Conservation (phyloP, 1,284 basidiomycete genomes). For the Naganishia sp. region DNA sequence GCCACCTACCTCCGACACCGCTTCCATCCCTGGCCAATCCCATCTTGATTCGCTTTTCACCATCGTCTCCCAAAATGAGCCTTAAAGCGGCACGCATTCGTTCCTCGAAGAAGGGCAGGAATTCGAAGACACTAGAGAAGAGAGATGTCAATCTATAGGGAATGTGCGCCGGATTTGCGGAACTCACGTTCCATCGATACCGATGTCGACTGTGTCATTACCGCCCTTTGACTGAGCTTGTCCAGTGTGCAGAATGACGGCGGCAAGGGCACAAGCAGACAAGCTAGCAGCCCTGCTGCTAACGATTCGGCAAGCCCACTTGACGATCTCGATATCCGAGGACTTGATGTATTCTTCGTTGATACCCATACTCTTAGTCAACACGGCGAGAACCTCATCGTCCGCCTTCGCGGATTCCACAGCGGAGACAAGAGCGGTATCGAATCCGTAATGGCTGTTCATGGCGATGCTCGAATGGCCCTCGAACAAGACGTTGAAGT, state of each 20-base stretch:
- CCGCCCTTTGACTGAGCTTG: slow-evolving; percentile 58
- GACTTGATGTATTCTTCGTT: slow-evolving; percentile 53
- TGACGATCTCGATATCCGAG: slow-evolving; percentile 68
- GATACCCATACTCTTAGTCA: slow-evolving; percentile 67
- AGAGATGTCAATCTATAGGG: no score
- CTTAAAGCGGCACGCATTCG: slow-evolving; percentile 72
- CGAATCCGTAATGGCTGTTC: slow-evolving; percentile 90
- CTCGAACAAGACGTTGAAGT: slow-evolving; percentile 69
- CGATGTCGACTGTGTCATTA: slow-evolving; percentile 67
- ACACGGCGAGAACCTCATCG: slow-evolving; percentile 57
- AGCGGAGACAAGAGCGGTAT: slow-evolving; percentile 87
- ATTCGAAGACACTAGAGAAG: slow-evolving; percentile 72
- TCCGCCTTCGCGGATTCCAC: slow-evolving; percentile 62
- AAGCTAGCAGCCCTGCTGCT: slow-evolving; percentile 78
- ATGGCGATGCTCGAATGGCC: slow-evolving; percentile 72
- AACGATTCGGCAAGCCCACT: slow-evolving; percentile 75
- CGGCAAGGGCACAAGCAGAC: slow-evolving; percentile 83
- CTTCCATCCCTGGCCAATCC: slow-evolving; percentile 96
- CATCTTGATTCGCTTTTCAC: slow-evolving; percentile 76
- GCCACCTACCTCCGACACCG: slow-evolving; percentile 82
- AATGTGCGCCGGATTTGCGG: no score
- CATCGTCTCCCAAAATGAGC: slow-evolving; percentile 73
- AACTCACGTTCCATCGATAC: slow-evolving; percentile 80
- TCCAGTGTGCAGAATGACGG: slow-evolving; percentile 78
- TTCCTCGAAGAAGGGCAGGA: slow-evolving; percentile 81